Conservation (phyloP, 148 eudicot species). For the Dianthus caryophyllus region DNA sequence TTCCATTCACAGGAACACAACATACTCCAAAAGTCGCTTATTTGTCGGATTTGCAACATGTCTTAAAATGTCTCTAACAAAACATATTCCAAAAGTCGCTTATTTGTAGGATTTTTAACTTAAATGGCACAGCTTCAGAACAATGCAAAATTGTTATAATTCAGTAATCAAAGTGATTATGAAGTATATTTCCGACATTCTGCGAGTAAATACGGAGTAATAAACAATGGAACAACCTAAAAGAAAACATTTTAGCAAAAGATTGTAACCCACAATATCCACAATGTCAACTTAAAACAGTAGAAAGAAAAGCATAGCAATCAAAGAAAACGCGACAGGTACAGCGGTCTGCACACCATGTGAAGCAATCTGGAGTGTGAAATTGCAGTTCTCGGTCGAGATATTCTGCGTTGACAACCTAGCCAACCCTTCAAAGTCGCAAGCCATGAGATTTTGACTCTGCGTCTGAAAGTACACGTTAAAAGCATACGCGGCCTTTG, state of each 20-base stretch:
- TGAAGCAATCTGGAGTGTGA: slow-evolving; percentile 55
- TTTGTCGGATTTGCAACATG: too few relatives aligned
- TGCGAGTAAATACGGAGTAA: not conserved
- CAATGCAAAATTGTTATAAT: not conserved
- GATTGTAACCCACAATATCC: not conserved
- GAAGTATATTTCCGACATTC: not conserved
- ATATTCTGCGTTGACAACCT: slow-evolving; percentile 46
- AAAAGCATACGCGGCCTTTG: slow-evolving; percentile 72
- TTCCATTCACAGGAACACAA: too few relatives aligned
- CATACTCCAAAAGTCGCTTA: too few relatives aligned
- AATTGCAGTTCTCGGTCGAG: slow-evolving; percentile 70
- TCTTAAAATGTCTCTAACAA: too few relatives aligned
- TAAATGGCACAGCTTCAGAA: too few relatives aligned
- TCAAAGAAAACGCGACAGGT: slow-evolving; percentile 16
- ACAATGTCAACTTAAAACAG: slow-evolving; percentile 18
- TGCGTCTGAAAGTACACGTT: slow-evolving; percentile 72
- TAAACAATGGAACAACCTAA: slow-evolving; percentile 19
- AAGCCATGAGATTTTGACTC: slow-evolving; percentile 44
- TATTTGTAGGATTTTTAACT: too few relatives aligned
- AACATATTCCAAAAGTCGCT: too few relatives aligned
- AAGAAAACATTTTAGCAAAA: not conserved
- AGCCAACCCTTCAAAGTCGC: slow-evolving; percentile 70
- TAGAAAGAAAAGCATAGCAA: slow-evolving; percentile 17
- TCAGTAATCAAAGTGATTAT: not conserved
- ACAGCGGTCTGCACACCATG: slow-evolving; percentile 17